Evolutionary conservation across 108 stramenopile species (phyloP).

Genomic region (Cyclostephanos invisitatus): DNA sequence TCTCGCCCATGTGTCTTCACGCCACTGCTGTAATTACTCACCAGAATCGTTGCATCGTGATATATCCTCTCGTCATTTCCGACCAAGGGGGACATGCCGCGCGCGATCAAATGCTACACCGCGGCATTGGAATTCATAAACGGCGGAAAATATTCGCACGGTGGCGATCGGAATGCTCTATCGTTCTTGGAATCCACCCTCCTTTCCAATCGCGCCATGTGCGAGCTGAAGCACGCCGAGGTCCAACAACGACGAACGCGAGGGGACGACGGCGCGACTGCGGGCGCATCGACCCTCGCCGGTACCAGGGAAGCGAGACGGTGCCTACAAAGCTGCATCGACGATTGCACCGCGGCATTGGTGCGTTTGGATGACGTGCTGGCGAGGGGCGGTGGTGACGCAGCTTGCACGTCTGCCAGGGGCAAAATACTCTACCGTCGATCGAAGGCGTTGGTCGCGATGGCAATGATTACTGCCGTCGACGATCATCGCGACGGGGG

Average conservation of each 20-base stretch:
- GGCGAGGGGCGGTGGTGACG: neutral
- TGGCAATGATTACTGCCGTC: too few relatives aligned
- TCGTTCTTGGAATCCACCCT: constrained; percentile 1
- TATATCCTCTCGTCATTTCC: neutral
- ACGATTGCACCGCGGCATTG: constrained; percentile 72
- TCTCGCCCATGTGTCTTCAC: neutral
- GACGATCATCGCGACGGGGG: constrained; percentile 20
- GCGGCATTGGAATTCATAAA: constrained; percentile 53
- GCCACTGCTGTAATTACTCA: neutral
- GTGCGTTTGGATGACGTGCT: constrained; percentile 36
- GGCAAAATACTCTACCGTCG: constrained; percentile 78
- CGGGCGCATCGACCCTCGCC: neutral
- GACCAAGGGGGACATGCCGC: constrained; percentile 40
- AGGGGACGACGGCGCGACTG: too few relatives aligned
- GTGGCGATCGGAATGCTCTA: constrained; percentile 33
- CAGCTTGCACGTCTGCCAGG: constrained; percentile 26
- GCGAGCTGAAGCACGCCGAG: constrained; percentile 52
- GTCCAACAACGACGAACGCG: neutral
- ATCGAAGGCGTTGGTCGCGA: constrained; percentile 67
- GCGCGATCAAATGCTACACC: constrained; percentile 54
- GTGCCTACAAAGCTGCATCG: constrained; percentile 54
- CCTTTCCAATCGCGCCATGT: constrained; percentile 78
- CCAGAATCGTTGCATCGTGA: constrained; percentile 3
- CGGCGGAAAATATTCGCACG: neutral
- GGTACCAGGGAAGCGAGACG: constrained; percentile 2